These are phyloP conservation scores for Talaromyces sp. DNA, from an alignment of 2,329 filamentous ascomycete species.

Conservation along the genomic window DNA sequence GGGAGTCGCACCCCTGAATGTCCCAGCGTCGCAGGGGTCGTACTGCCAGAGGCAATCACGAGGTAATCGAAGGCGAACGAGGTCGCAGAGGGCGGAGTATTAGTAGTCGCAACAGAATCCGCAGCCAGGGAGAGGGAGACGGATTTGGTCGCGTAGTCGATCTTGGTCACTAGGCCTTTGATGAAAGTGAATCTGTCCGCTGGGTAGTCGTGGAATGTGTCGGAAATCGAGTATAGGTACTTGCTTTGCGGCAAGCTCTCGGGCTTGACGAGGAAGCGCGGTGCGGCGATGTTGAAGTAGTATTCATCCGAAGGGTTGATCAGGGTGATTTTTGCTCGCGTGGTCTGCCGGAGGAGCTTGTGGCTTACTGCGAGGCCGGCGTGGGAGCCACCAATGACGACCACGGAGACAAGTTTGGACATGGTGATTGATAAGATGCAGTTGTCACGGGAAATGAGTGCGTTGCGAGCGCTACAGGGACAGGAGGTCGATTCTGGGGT, in stretches of 20 bases:
- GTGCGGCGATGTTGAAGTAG: constrained; percentile 51
- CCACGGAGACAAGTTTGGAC: constrained; percentile 14
- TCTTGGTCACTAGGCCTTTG: not conserved
- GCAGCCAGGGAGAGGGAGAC: too few species aligned
- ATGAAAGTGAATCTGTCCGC: constrained; percentile 2
- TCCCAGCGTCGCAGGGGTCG: constrained; percentile 37
- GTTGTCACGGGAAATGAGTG: too few species aligned
- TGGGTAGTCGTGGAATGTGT: constrained; percentile 48
- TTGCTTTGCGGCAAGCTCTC: constrained; percentile 43
- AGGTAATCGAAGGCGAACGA: constrained; percentile 48
- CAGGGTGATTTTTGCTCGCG: constrained; percentile 44
- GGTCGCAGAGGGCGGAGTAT: constrained; percentile 11
- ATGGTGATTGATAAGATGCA: too few species aligned
- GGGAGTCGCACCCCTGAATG: constrained; percentile 23
- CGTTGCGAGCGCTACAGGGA: too few species aligned
- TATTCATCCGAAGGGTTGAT: constrained; percentile 50
- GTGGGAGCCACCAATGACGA: constrained; percentile 35
- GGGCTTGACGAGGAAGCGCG: constrained; percentile 48
- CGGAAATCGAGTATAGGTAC: constrained; percentile 45
- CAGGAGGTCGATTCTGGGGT: too few species aligned
- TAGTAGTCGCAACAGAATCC: too few species aligned
- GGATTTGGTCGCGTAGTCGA: not conserved
- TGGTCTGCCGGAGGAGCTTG: constrained; percentile 29
- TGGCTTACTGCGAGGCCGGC: constrained; percentile 32
- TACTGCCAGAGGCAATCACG: constrained; percentile 52